Percentiles rank a stretch among this genome's conserved stretches.
Conservation (phyloP, 106 monocot genomes). For the Phalaenopsis equestris region DNA sequence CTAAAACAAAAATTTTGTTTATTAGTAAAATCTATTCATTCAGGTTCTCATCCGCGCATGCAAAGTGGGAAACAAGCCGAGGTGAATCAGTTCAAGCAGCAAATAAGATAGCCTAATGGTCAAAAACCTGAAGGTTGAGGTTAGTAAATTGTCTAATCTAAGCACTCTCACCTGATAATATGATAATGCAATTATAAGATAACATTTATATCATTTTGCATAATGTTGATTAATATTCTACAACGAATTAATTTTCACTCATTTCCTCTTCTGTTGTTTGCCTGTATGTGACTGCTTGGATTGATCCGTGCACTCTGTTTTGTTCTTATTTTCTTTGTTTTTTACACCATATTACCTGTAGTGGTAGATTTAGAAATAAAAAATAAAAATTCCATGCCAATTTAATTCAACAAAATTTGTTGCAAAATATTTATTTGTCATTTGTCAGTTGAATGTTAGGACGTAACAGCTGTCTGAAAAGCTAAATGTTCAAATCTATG, state of each 20-base stretch:
- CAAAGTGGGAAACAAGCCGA: constrained; percentile 4
- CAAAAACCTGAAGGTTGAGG: neutral
- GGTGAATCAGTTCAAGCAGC: constrained; percentile 11
- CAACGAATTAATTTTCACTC: neutral
- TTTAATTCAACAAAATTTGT: no score
- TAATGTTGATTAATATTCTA: neutral
- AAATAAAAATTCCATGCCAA: no score
- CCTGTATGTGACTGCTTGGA: no score
- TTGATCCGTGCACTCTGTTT: no score
- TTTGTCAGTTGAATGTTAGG: no score
- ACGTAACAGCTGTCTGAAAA: no score
- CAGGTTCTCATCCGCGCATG: constrained; percentile 9
- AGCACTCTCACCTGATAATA: neutral
- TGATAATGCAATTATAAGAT: neutral
- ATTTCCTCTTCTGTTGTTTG: no score
- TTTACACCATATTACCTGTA: no score
- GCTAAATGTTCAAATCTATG: no score
- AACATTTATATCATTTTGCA: neutral
- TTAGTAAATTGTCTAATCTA: neutral
- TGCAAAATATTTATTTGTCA: no score
- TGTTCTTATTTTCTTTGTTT: no score
- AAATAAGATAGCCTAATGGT: constrained; percentile 4
- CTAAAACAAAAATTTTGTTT: neutral
- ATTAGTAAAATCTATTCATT: neutral
- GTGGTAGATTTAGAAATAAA: no score